phyloP scores from a whole-genome alignment of 306 rosid species.

The Cucumis hystrix region DNA sequence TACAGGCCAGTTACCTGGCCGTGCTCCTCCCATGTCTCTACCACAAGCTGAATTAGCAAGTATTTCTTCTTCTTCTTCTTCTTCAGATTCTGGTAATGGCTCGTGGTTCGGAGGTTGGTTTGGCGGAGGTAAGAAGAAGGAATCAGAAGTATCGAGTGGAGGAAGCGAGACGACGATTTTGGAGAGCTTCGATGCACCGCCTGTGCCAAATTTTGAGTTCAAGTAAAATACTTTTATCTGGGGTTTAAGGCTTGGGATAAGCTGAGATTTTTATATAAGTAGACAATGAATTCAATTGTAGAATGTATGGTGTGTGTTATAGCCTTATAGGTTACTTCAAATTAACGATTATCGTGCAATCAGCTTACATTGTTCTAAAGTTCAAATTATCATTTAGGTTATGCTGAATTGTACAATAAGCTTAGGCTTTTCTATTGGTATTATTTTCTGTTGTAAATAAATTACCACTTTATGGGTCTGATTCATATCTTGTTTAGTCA shows the following conservation, averaged over 20 bases:
- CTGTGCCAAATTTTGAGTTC: slow-evolving; percentile 72
- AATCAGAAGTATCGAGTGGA: slow-evolving; percentile 14
- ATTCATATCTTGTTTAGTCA: neutral
- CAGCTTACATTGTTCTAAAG: neutral
- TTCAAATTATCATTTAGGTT: neutral
- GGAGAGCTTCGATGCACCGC: slow-evolving; percentile 95
- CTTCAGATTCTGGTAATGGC: slow-evolving; percentile 10
- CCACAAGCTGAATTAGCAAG: slow-evolving; percentile 6
- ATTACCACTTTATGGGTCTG: neutral
- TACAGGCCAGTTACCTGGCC: slow-evolving; percentile 23
- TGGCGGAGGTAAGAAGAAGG: slow-evolving; percentile 36
- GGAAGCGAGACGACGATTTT: slow-evolving; percentile 78
- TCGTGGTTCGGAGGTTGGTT: slow-evolving; percentile 49
- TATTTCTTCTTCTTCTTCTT: neutral
- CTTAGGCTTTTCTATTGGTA: neutral
- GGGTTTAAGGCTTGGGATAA: neutral
- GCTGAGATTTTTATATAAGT: neutral
- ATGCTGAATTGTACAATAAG: neutral
- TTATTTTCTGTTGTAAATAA: neutral
- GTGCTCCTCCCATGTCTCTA: slow-evolving; percentile 4
- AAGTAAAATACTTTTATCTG: slow-evolving; percentile 25
- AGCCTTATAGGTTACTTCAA: neutral
- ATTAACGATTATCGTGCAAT: neutral
- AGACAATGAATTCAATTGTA: neutral
- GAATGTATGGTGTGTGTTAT: neutral